phyloP scores from a whole-genome alignment of 129 eudicot species.

The Centrapalus pauciflorus region DNA sequence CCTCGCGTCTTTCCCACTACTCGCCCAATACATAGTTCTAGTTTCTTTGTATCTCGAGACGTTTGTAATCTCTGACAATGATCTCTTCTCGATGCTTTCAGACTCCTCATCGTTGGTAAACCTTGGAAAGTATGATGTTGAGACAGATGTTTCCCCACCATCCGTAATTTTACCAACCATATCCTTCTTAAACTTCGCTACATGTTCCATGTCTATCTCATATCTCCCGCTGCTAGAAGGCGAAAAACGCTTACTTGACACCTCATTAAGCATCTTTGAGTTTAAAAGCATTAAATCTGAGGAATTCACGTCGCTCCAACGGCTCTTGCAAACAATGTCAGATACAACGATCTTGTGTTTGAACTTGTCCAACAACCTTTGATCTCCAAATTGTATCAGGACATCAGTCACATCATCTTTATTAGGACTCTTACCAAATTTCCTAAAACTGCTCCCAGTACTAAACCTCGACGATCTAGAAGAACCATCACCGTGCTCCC shows the following conservation, averaged over 20 bases:
- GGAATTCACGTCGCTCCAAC: conserved; percentile 62
- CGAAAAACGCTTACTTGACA: conserved; percentile 38
- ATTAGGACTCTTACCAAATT: conserved; percentile 26
- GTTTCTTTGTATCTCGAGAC: conserved; percentile 39
- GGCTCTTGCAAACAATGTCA: conserved; percentile 43
- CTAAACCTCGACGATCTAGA: conserved; percentile 48
- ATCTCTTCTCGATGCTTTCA: conserved; percentile 38
- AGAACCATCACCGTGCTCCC: conserved; percentile 43
- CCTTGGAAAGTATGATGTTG: conserved; percentile 13
- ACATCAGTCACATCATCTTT: no score
- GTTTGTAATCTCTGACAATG: conserved; percentile 55
- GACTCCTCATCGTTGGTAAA: neutral
- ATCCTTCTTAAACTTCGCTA: conserved; percentile 45
- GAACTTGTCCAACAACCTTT: conserved; percentile 34
- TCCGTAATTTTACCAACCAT: conserved; percentile 21
- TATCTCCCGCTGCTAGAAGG: conserved; percentile 29
- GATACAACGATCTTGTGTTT: conserved; percentile 54
- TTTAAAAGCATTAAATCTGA: conserved; percentile 48
- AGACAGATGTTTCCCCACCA: conserved; percentile 18
- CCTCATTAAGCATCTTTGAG: conserved; percentile 48
- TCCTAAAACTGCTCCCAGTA: conserved; percentile 27
- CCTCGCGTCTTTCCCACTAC: conserved; percentile 24
- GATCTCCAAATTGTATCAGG: conserved; percentile 35
- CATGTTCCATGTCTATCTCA: conserved; percentile 24
- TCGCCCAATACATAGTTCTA: conserved; percentile 5